Base-by-base conservation (phyloP, 1,139 yeast genomes). In the Saccharomycopsis crataegensis region DNA sequence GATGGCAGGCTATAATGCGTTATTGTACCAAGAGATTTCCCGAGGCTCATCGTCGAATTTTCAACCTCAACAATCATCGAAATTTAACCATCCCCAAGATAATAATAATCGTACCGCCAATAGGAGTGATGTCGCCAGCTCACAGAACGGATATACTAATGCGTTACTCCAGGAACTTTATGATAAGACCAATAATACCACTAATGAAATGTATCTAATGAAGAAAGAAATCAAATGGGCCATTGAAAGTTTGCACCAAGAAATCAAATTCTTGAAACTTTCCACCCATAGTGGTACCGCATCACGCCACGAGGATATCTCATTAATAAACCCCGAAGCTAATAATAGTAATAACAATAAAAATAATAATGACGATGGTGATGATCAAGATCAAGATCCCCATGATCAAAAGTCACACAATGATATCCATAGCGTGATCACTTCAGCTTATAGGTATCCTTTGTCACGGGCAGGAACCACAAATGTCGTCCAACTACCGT, bases 161-260 rank as follows among this genome's bases (percentile, higher is more conserved):
- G 28, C 28, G 32, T 37, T 42, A n/a, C 38, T 52, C 9, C 40
- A 36, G 22, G 51, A 51, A 8, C 43, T 43, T 9, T 51, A 51
- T 36, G 51, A 51, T 6, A 47, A 48, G 16, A 45, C 50, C 14
- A 48, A 37, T 33, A 31, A 14, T 12, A 48, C 48, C 34, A 17
- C 8, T n/a, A 43, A 47, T 14, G 55, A 52, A 17, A 28, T 52
- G 11, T 28, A 38, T 12, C 12, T 38, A 16, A 22, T 52, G 37
- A 52, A 44, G 38, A 43, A 44, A 17, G 55, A 52, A 32, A 49
- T 49, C 40, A 52, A 45, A n/a, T 52, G 55, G 55, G 55, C 55
- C n/a, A 43, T 52, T 28, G 55, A 52, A 34, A 37, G 42, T 11
- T 28, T 52, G 49, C 37, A 43, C 31, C 55, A 44, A 32, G 55